phyloP scores from a whole-genome alignment of 805 yeast species.

The Tanozyma kutaoensis region DNA sequence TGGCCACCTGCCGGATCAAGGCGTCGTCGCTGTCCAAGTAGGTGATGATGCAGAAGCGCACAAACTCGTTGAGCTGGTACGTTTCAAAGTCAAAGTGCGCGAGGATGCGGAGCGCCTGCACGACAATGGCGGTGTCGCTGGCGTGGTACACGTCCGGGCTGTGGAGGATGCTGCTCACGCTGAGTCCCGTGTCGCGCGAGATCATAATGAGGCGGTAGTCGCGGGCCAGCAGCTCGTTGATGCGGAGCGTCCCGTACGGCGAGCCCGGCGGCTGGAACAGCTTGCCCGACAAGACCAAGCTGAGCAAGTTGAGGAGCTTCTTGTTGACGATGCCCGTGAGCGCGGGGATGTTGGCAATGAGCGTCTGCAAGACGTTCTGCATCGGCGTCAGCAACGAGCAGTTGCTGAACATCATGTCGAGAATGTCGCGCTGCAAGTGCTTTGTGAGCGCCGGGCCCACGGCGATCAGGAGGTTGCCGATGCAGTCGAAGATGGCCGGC shows the following conservation, averaged over 20 bases:
- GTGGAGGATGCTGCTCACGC: constrained; percentile 18
- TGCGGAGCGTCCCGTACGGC: constrained; percentile 42
- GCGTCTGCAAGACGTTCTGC: constrained; percentile 57
- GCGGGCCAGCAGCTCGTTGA: constrained; percentile 54
- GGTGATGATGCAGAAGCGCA: constrained; percentile 67
- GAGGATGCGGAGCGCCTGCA: constrained; percentile 70
- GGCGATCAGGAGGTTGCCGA: constrained; percentile 75
- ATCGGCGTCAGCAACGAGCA: constrained; percentile 79
- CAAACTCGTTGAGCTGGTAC: constrained; percentile 76
- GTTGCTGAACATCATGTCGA: constrained; percentile 59
- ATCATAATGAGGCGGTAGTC: constrained; percentile 68
- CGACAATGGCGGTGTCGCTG: constrained; percentile 35
- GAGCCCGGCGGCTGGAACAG: constrained; percentile 78
- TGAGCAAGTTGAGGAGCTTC: constrained; percentile 55
- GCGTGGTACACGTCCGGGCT: constrained; percentile 18
- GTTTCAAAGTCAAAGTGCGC: constrained; percentile 62
- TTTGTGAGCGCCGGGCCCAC: constrained; percentile 91
- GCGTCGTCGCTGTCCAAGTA: constrained; percentile 75
- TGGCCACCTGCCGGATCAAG: constrained; percentile 72
- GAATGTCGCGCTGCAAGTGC: constrained; percentile 67
- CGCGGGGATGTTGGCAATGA: constrained; percentile 68
- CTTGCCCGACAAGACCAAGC: constrained; percentile 69
- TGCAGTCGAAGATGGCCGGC: constrained; percentile 77
- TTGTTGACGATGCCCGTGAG: constrained; percentile 61
- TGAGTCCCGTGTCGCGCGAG: constrained; percentile 48